Conservation (phyloP, 345 rosid species). For the Eucalyptus lansdowneana region DNA sequence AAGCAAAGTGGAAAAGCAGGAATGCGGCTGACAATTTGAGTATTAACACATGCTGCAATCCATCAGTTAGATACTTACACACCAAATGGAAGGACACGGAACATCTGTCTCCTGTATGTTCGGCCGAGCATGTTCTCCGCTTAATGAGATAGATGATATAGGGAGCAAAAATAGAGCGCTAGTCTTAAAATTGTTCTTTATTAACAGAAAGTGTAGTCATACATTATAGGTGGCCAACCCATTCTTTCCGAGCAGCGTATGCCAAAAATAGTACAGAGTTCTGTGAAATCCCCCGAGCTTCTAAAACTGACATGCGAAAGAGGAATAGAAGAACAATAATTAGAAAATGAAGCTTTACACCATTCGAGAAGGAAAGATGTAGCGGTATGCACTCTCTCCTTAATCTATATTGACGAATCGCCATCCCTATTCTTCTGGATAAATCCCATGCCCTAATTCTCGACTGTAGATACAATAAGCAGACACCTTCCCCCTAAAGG, state of each 20-base stretch:
- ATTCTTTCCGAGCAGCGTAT: neutral
- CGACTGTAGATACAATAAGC: neutral
- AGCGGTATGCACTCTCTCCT: neutral
- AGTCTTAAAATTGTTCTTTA: neutral
- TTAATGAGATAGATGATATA: neutral
- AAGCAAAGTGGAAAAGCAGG: neutral
- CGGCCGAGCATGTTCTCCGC: neutral
- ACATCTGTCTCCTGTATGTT: neutral
- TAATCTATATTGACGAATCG: neutral
- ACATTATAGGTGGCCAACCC: neutral
- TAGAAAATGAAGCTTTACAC: slow-evolving; percentile 9
- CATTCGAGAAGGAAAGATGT: neutral
- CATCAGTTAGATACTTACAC: neutral
- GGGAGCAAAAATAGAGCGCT: neutral
- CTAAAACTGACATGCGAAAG: neutral
- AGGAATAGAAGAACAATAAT: neutral
- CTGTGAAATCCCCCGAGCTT: neutral
- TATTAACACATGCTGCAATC: neutral
- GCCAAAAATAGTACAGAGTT: neutral
- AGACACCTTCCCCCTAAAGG: neutral
- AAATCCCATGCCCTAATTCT: neutral
- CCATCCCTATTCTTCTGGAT: neutral
- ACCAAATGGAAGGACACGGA: neutral
- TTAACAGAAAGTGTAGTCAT: neutral
- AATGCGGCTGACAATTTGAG: neutral